phyloP scores from a whole-genome alignment of 2,329 filamentous ascomycete genomes.

The Botryotinia narcissicola region DNA sequence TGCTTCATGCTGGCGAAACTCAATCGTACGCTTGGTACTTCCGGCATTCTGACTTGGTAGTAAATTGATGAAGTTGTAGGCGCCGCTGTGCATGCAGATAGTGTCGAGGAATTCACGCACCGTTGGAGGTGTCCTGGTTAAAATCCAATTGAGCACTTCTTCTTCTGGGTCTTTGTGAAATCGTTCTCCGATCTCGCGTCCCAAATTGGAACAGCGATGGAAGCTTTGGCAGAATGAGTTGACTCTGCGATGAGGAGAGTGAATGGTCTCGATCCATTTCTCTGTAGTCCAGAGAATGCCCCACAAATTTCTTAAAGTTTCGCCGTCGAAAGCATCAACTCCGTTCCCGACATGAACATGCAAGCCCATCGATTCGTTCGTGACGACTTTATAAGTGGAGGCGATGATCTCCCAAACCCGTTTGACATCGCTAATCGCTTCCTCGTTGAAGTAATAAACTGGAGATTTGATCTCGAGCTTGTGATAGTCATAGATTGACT shows the following conservation, averaged over 20 bases:
- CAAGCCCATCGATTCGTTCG: constrained; percentile 32
- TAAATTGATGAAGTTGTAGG: constrained; percentile 9
- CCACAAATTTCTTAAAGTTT: constrained; percentile 35
- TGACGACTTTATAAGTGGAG: constrained; percentile 26
- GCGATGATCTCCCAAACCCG: constrained; percentile 19
- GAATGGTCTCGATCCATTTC: constrained; percentile 32
- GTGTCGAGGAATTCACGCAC: neutral
- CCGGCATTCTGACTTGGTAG: neutral
- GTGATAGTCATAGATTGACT: constrained; percentile 1
- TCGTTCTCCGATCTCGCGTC: neutral
- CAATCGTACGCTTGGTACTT: constrained; percentile 27
- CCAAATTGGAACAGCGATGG: neutral
- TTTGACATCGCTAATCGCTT: neutral
- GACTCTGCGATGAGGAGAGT: constrained; percentile 22
- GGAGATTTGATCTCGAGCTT: constrained; percentile 16
- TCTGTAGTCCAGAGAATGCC: constrained; percentile 35
- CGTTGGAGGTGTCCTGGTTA: neutral
- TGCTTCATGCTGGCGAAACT: constrained; percentile 34
- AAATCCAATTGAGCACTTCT: neutral
- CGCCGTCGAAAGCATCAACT: constrained; percentile 28
- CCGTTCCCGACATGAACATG: constrained; percentile 40
- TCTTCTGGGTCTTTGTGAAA: neutral
- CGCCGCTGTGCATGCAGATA: neutral
- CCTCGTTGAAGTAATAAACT: constrained; percentile 9
- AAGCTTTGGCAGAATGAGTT: constrained; percentile 13